Evolutionary conservation across 257 asterid genomes (phyloP).

Genomic region (Nicotiana attenuata): DNA sequence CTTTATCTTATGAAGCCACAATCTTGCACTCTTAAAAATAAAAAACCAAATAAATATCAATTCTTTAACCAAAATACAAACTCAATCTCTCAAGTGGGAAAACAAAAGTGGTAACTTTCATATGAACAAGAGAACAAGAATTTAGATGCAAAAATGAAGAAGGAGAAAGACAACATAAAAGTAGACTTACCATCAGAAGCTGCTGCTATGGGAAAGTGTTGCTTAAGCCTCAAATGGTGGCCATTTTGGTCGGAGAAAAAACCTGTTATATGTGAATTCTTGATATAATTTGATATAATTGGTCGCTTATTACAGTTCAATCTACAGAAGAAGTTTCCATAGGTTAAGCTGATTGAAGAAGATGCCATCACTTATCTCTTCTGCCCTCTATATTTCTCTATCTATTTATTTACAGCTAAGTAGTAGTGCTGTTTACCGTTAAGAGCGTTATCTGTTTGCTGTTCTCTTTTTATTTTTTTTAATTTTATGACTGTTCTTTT

Average conservation of each 20-base stretch:
- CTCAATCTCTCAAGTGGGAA: neutral
- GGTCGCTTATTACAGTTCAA: conserved; percentile 1
- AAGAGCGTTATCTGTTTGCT: neutral
- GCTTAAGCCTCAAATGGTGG: conserved; percentile 32
- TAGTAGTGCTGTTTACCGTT: neutral
- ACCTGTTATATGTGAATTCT: conserved; percentile 7
- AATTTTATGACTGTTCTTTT: too few relatives aligned
- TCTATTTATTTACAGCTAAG: conserved; percentile 2
- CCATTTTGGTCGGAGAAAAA: conserved; percentile 18
- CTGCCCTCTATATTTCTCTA: neutral
- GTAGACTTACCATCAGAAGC: conserved; percentile 35
- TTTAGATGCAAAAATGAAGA: neutral
- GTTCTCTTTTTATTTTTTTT: neutral
- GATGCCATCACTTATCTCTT: conserved; percentile 41
- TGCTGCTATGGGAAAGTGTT: conserved; percentile 33
- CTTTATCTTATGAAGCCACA: neutral
- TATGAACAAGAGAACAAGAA: neutral
- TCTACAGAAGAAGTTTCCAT: conserved; percentile 2
- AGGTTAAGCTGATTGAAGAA: conserved; percentile 30
- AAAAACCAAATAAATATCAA: neutral
- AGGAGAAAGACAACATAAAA: neutral
- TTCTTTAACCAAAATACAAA: neutral
- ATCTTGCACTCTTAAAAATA: neutral
- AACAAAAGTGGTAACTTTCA: neutral
- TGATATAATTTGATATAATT: conserved; percentile 19